These are phyloP conservation scores for Linderina pennispora DNA, from an alignment of 192 early-diverging fungal genomes.

Conservation along the genomic window DNA sequence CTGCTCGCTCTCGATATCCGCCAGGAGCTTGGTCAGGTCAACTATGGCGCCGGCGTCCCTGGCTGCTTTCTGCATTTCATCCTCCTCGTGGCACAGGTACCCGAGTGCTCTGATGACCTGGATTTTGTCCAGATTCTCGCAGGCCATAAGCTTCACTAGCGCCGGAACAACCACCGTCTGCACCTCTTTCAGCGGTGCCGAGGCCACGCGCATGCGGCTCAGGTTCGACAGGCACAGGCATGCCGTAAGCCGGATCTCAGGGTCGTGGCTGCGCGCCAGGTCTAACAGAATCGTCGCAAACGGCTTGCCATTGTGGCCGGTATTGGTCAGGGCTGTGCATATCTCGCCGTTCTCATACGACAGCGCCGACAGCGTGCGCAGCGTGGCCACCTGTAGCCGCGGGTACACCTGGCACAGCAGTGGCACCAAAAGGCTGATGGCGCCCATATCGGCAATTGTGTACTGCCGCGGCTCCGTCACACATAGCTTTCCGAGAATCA, in stretches of 20 bases:
- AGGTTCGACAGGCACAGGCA: conserved; percentile 35
- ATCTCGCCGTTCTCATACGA: conserved; percentile 44
- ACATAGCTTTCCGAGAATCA: conserved; percentile 36
- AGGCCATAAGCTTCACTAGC: conserved; percentile 22
- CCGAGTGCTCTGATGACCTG: conserved; percentile 28
- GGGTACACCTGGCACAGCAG: conserved; percentile 19
- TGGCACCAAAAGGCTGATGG: conserved; percentile 23
- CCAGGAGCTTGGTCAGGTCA: conserved; percentile 17
- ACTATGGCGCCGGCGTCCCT: conserved; percentile 28
- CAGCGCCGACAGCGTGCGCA: conserved; percentile 31
- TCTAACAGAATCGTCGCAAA: conserved; percentile 15
- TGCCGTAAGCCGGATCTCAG: conserved; percentile 25
- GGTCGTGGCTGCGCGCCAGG: conserved; percentile 23
- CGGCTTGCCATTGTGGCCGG: conserved; percentile 3
- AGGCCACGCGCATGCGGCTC: conserved; percentile 27
- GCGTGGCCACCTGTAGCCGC: conserved; percentile 28
- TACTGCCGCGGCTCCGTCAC: conserved; percentile 38
- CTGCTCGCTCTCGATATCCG: conserved; percentile 17
- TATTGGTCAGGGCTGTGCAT: conserved; percentile 15
- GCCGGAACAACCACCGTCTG: conserved; percentile 32
- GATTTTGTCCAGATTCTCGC: conserved; percentile 2
- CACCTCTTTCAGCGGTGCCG: conserved; percentile 9
- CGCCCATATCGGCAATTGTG: conserved; percentile 34
- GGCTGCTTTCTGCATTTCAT: conserved; percentile 36
- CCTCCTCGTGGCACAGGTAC: conserved; percentile 45